Conservation (phyloP, 371 early-diverging fungal genomes). For the Haplosporangium sp. region DNA sequence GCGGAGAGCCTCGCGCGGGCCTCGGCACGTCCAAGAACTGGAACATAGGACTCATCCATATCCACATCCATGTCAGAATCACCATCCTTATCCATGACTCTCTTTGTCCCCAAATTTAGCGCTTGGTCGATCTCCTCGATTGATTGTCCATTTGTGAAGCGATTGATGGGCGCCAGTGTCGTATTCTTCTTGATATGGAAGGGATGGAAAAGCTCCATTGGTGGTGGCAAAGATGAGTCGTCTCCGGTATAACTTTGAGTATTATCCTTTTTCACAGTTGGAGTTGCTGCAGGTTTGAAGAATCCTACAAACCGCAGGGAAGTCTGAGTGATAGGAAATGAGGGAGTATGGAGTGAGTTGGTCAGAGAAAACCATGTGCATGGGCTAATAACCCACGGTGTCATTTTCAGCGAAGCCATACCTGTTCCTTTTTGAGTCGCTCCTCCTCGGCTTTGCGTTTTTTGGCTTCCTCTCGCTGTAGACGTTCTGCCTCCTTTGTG, state of each 20-base stretch:
- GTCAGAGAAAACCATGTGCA: neutral
- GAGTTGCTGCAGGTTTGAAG: slow-evolving; percentile 32
- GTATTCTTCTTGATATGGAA: slow-evolving; percentile 74
- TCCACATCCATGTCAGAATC: slow-evolving; percentile 15
- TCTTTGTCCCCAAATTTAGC: slow-evolving; percentile 16
- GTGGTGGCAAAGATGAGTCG: slow-evolving; percentile 16
- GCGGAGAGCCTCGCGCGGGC: slow-evolving; percentile 11
- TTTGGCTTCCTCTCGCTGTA: slow-evolving; percentile 57
- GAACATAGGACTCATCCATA: slow-evolving; percentile 6
- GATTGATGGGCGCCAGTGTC: slow-evolving; percentile 56
- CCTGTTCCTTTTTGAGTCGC: slow-evolving; percentile 43
- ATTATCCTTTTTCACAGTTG: slow-evolving; percentile 29
- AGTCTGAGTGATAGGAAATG: slow-evolving; percentile 12
- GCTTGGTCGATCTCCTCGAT: slow-evolving; percentile 33
- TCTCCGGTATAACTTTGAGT: slow-evolving; percentile 23
- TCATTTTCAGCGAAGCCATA: neutral
- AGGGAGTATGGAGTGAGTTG: neutral
- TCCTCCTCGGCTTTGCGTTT: slow-evolving; percentile 58
- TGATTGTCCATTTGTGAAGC: slow-evolving; percentile 31
- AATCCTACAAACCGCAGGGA: slow-evolving; percentile 46
- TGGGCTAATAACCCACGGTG: neutral
- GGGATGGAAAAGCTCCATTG: slow-evolving; percentile 66
- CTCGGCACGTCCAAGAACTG: neutral
- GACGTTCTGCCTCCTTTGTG: slow-evolving; percentile 56
- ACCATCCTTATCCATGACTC: slow-evolving; percentile 4